Base-by-base conservation (phyloP, 2,329 filamentous ascomycete genomes). In the Sporothrix euskadiensis region DNA sequence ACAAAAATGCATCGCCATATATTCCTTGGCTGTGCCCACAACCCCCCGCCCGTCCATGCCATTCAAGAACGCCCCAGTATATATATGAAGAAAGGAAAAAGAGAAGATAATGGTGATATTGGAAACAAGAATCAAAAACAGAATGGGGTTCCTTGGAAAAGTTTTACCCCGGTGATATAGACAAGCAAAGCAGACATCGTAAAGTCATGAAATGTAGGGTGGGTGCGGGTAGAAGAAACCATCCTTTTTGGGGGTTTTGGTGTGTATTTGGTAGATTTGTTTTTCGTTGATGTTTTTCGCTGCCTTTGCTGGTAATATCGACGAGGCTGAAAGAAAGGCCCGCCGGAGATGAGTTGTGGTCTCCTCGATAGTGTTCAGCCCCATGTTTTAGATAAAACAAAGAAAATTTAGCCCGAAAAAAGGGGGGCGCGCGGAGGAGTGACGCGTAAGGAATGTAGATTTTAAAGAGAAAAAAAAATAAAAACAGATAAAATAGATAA, bases 121-220 rank as follows among this genome's bases (percentile, higher is more conserved):
- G 65, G 16, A 68, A 69, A 35, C 30, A 56, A 22, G 10, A 26
- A 54, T 39, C 19, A 54, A 39, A 52, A 69, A 52, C 7, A 35
- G 19, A 5, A 35, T 35, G 7, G 63, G 66, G 19, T n/a, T n/a
- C 47, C 47, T 52, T 16, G 5, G 5, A 7, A 22, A 26, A 68
- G 63, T 26, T 22, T n/a, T 66, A 12, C 39, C 65, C 44, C 65
- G 14, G 30, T 9, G 47, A 68, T 68, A 68, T 68, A 52, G 41
- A 68, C 65, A 52, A 68, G 65, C 26, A 68, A 68, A 68, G 41
- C 14, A 35, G 44, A 68, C 65, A 41, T 70, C 68, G 32, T 70
- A 57, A 70, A 44, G 65, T 70, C 68, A 30, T 70, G 35, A 70
- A 54, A 70, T 41, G 49, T 32, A 57, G 49, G 19, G 47, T 41